A percentile compares a stretch with the other conserved stretches of the same genome.
These are phyloP conservation scores for Carnegiea gigantea DNA, from an alignment of 179 eudicot genomes.

Conservation along the genomic window DNA sequence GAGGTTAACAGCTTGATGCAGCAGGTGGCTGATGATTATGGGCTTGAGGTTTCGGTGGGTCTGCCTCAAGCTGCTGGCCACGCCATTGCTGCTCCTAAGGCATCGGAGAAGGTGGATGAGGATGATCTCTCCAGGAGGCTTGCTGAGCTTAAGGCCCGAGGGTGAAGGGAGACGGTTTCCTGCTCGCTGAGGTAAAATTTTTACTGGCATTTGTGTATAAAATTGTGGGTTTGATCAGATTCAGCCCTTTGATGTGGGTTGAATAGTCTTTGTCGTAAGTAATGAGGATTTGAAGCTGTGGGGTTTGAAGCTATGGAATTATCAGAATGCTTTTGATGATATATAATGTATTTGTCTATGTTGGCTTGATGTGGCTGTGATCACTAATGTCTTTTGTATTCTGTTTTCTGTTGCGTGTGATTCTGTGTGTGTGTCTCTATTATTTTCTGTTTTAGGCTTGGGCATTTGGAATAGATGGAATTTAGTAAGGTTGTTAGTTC, in stretches of 20 bases:
- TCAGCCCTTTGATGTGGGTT: slow-evolving; percentile 1
- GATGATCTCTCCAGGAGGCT: slow-evolving; percentile 47
- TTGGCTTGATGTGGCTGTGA: not conserved
- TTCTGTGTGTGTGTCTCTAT: not conserved
- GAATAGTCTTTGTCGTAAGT: not conserved
- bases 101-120: slow-evolving; percentile 46
- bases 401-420: not conserved
- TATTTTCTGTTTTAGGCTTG: not conserved
- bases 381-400: not conserved
- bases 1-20: slow-evolving; percentile 50
- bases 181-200: slow-evolving; percentile 7
- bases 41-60: slow-evolving; percentile 43
- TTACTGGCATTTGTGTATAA: slow-evolving; percentile 9
- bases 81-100: slow-evolving; percentile 28
- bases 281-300: not conserved
- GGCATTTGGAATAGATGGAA: not conserved
- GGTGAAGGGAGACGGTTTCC: not conserved
- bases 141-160: slow-evolving; percentile 42
- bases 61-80: slow-evolving; percentile 51
- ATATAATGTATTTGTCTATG: slow-evolving; percentile 10
- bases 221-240: not conserved
- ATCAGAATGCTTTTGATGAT: not conserved
- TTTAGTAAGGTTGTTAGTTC: not conserved
- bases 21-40: slow-evolving; percentile 55
- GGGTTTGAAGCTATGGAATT: not conserved